A percentile compares a stretch with the other conserved stretches of the same genome.
phyloP scores from a whole-genome alignment of 352 stramenopile genomes.

The Phytophthora cactorum region DNA sequence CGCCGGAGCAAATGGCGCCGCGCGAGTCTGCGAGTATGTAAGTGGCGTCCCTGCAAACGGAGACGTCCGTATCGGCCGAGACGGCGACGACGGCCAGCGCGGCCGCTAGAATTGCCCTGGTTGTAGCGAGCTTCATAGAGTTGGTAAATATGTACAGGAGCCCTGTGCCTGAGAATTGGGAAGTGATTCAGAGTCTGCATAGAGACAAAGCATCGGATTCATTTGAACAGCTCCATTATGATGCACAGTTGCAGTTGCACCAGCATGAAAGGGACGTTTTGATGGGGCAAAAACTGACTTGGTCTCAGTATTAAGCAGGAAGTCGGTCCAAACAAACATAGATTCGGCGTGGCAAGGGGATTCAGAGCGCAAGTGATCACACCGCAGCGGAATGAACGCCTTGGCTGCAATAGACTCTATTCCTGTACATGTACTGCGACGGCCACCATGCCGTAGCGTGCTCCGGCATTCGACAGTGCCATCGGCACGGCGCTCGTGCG shows the following conservation, averaged over 20 bases:
- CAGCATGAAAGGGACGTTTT: conserved; percentile 3
- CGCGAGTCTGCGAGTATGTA: conserved; percentile 46
- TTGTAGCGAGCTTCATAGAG: conserved; percentile 22
- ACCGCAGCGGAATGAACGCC: too few relatives aligned
- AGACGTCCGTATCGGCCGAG: conserved; percentile 38
- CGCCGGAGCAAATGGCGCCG: conserved; percentile 59
- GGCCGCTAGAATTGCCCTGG: conserved; percentile 28
- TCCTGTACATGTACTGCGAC: too few relatives aligned
- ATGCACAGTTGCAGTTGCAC: conserved; percentile 25
- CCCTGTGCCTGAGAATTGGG: conserved; percentile 31
- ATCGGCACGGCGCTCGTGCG: too few relatives aligned
- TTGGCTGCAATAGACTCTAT: too few relatives aligned
- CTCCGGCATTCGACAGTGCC: too few relatives aligned
- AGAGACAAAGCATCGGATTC: conserved; percentile 7
- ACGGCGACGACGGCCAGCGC: conserved; percentile 24
- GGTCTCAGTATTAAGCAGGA: conserved; percentile 1
- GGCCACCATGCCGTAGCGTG: too few relatives aligned
- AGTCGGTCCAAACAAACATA: neutral
- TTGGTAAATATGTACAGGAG: conserved; percentile 23
- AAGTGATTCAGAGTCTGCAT: conserved; percentile 13
- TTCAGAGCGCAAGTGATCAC: too few relatives aligned
- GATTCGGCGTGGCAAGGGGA: conserved; percentile 7
- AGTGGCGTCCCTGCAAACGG: conserved; percentile 51
- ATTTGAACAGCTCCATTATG: conserved; percentile 15
- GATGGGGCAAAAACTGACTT: neutral